These are phyloP conservation scores for Clarireedia monteithiana DNA, from an alignment of 2,329 filamentous ascomycete genomes.

Conservation along the genomic window DNA sequence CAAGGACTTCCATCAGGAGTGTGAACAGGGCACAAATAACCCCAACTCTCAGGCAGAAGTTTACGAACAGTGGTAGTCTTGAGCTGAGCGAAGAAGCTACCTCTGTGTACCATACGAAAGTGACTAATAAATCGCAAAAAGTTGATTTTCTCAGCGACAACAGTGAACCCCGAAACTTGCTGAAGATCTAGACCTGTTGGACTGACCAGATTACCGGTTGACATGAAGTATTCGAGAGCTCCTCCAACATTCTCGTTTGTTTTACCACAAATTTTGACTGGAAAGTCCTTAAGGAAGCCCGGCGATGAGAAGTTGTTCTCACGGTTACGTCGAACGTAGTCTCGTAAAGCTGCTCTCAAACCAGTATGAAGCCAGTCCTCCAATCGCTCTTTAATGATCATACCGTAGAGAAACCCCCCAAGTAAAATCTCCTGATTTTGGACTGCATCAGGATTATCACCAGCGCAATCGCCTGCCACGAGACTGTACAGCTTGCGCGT, in stretches of 20 bases:
- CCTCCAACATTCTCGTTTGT: slow-evolving; percentile 86
- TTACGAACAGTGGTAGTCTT: slow-evolving; percentile 98
- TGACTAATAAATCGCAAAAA: slow-evolving; percentile 98
- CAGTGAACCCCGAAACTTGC: slow-evolving; percentile 89
- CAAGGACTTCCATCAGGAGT: slow-evolving; percentile 95
- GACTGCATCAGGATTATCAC: slow-evolving; percentile 94
- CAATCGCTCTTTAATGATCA: slow-evolving; percentile 89
- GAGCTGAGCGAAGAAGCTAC: slow-evolving; percentile 95
- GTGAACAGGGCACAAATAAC: slow-evolving; percentile 94
- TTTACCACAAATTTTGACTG: slow-evolving; percentile 66
- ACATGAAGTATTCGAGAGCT: slow-evolving; percentile 88
- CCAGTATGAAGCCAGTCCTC: slow-evolving; percentile 71
- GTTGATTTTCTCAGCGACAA: slow-evolving; percentile 98
- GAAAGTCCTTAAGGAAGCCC: slow-evolving; percentile 73
- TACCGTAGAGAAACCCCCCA: slow-evolving; percentile 87
- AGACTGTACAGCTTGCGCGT: slow-evolving; percentile 89
- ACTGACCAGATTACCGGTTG: slow-evolving; percentile 88
- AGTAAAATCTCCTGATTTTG: slow-evolving; percentile 94
- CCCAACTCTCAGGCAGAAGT: slow-evolving; percentile 92
- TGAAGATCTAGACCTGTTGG: slow-evolving; percentile 89
- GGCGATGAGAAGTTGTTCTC: slow-evolving; percentile 69
- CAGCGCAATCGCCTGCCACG: slow-evolving; percentile 83
- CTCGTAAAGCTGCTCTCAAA: slow-evolving; percentile 45
- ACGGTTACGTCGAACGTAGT: slow-evolving; percentile 47
- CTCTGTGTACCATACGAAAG: slow-evolving; percentile 98